A percentile compares a stretch with the other conserved stretches of the same genome.
phyloP scores from a whole-genome alignment of 179 eudicot species.

The Beta macrorhiza region DNA sequence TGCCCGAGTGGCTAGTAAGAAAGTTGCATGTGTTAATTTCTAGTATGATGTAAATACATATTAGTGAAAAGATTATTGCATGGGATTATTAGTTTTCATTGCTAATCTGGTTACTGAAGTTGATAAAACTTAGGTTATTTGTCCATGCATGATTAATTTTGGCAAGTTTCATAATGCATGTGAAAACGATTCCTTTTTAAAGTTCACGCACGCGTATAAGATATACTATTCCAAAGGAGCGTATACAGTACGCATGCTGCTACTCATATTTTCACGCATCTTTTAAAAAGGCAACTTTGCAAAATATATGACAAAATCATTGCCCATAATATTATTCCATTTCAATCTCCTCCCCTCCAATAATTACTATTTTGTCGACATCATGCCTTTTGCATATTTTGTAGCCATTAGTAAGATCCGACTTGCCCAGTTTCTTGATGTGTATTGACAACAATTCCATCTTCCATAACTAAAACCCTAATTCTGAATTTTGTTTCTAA shows the following conservation, averaged over 20 bases:
- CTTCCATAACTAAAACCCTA: no score
- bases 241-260: background rate
- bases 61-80: no score
- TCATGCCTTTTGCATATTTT: background rate
- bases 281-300: background rate
- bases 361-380: background rate
- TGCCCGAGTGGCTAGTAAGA: background rate
- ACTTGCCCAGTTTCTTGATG: no score
- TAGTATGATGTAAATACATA: background rate
- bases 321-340: background rate
- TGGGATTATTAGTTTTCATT: background rate
- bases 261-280: background rate
- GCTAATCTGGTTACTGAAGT: background rate
- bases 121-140: background rate
- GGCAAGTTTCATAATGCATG: background rate
- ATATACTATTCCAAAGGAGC: background rate
- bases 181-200: background rate
- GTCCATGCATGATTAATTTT: background rate
- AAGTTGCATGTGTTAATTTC: background rate
- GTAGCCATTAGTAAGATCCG: no score
- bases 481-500: no score
- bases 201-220: background rate
- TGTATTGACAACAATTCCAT: no score
- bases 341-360: background rate
- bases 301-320: background rate